Evolutionary conservation across 2,329 filamentous ascomycete genomes (phyloP).

Genomic region (Arthrobotrys sinensis): DNA sequence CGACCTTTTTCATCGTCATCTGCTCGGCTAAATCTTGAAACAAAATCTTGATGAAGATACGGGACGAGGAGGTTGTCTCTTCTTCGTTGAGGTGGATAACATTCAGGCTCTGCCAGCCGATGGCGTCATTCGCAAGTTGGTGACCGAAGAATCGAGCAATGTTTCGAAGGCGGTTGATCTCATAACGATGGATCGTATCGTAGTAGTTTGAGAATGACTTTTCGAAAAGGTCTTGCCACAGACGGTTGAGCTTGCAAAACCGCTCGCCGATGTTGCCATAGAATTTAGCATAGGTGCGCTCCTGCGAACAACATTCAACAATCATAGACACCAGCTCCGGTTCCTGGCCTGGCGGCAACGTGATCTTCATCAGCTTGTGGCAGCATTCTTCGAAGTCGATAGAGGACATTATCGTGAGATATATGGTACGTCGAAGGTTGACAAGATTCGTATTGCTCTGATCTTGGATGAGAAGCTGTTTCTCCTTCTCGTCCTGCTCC

Average conservation of each 20-base stretch:
- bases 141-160: slow-evolving; percentile 96
- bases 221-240: slow-evolving; percentile 95
- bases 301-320: slow-evolving; percentile 95
- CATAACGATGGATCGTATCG: slow-evolving; percentile 96
- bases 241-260: slow-evolving; percentile 93
- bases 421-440: slow-evolving; percentile 92
- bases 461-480: slow-evolving; percentile 95
- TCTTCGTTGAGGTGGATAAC: slow-evolving; percentile 93
- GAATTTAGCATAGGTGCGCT: slow-evolving; percentile 97
- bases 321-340: slow-evolving; percentile 95
- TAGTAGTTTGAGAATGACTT: slow-evolving; percentile 93
- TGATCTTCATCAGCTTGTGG: slow-evolving; percentile 96
- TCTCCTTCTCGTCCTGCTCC: slow-evolving; percentile 82
- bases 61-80: slow-evolving; percentile 94
- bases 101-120: slow-evolving; percentile 91
- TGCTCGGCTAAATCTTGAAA: slow-evolving; percentile 93
- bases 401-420: slow-evolving; percentile 96
- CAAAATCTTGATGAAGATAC: slow-evolving; percentile 98
- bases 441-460: slow-evolving; percentile 96
- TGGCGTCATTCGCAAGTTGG: slow-evolving; percentile 86
- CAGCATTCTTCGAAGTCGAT: slow-evolving; percentile 96
- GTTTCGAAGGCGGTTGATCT: slow-evolving; percentile 94
- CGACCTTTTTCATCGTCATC: slow-evolving; percentile 84
- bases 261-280: slow-evolving; percentile 94
- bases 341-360: slow-evolving; percentile 87